Percentiles rank a stretch among this genome's conserved stretches.
Evolutionary conservation across 352 stramenopile genomes (phyloP).

Genomic region (Halophytophthora batemanensis): DNA sequence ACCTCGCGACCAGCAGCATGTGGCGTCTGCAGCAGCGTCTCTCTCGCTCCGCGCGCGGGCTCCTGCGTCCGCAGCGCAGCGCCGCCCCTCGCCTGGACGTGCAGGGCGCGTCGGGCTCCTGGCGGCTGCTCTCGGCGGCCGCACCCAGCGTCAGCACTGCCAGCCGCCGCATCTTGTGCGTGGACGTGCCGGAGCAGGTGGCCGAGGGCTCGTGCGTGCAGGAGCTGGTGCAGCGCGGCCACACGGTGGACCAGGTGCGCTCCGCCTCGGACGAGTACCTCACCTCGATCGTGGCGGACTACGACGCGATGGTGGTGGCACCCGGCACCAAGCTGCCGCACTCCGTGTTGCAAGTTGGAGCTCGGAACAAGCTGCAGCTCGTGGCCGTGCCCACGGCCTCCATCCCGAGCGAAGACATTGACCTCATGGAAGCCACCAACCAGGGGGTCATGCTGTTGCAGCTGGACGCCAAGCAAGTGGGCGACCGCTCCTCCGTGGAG

Average conservation of each 20-base stretch:
- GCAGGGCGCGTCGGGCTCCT: not conserved
- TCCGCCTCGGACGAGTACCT: conserved; percentile 31
- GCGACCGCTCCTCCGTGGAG: conserved; percentile 71
- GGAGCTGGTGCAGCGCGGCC: conserved; percentile 68
- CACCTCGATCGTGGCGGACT: conserved; percentile 30
- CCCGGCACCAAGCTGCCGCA: conserved; percentile 43
- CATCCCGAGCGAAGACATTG: conserved; percentile 62
- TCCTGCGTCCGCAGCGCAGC: conserved; percentile 1
- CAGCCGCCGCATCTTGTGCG: conserved; percentile 55
- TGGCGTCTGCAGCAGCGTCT: conserved; percentile 21
- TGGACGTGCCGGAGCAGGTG: conserved; percentile 49
- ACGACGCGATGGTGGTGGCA: conserved; percentile 65
- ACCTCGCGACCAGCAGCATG: not conserved
- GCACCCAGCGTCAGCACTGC: not conserved
- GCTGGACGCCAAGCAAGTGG: conserved; percentile 69
- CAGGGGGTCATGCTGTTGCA: conserved; percentile 75
- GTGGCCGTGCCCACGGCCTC: conserved; percentile 51
- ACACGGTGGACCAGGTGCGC: conserved; percentile 54
- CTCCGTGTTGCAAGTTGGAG: conserved; percentile 36
- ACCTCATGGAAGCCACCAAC: conserved; percentile 75
- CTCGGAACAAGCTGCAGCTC: conserved; percentile 45
- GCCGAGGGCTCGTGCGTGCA: conserved; percentile 55
- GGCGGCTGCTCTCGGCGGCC: conserved; percentile 14
- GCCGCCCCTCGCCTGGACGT: not conserved
- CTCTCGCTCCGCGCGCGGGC: conserved; percentile 7